Percentiles rank a stretch among this genome's conserved stretches.
Conservation (phyloP, 495 filamentous ascomycete genomes). For the Physcia stellaris region DNA sequence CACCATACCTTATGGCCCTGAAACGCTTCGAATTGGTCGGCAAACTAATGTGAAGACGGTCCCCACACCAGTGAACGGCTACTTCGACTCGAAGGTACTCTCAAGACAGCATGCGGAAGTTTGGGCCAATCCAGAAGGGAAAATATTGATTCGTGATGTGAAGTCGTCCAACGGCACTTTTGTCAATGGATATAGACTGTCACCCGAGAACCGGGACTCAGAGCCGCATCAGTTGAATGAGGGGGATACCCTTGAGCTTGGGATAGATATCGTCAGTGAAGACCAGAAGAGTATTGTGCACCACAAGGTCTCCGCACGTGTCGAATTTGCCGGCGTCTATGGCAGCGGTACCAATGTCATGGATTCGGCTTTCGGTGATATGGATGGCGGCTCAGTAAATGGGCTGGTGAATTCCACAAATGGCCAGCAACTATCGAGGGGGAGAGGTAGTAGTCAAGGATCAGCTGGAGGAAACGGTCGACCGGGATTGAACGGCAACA, state of each 20-base stretch:
- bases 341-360: conserved; percentile 51
- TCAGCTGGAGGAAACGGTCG: conserved; percentile 44
- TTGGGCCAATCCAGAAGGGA: conserved; percentile 80
- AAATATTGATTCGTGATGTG: conserved; percentile 91
- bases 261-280: conserved; percentile 96
- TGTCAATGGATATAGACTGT: conserved; percentile 83
- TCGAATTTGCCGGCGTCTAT: conserved; percentile 83
- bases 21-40: conserved; percentile 80
- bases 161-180: conserved; percentile 98
- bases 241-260: conserved; percentile 78
- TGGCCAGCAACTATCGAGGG: conserved; percentile 39
- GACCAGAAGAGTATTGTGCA: conserved; percentile 97
- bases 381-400: conserved; percentile 57
- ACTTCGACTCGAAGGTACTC: conserved; percentile 94
- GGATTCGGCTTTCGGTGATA: conserved; percentile 80
- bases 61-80: conserved; percentile 79
- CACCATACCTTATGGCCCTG: conserved; percentile 74
- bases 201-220: conserved; percentile 84
- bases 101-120: conserved; percentile 93
- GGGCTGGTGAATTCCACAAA: conserved; percentile 51
- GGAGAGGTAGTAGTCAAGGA: conserved; percentile 61
- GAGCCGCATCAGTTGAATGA: conserved; percentile 85
- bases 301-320: conserved; percentile 91
- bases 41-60: conserved; percentile 95
- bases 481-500: conserved; percentile 42